Percentiles rank a stretch among this genome's conserved stretches.
Evolutionary conservation across 352 stramenopile species (phyloP).

Genomic region (Phytophthora colocasiae): DNA sequence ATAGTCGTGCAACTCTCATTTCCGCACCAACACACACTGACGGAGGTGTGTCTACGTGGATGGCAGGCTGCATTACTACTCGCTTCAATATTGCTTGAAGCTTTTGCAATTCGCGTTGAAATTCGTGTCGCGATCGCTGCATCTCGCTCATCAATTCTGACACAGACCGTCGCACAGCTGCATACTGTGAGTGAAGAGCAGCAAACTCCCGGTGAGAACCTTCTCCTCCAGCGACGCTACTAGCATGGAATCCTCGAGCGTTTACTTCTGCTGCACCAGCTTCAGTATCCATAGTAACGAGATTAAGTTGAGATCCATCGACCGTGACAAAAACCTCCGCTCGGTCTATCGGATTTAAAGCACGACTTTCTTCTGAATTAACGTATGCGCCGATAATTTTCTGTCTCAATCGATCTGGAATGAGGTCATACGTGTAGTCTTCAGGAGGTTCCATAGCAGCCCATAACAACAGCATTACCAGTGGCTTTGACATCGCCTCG

Average conservation of each 20-base stretch:
- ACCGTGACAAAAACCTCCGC: slow-evolving; percentile 4
- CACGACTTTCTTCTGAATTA: slow-evolving; percentile 3
- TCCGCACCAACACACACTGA: background rate
- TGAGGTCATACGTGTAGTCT: background rate
- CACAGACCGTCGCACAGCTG: background rate
- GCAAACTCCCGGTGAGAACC: too few relatives aligned
- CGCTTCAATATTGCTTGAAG: background rate
- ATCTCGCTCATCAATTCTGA: slow-evolving; percentile 1
- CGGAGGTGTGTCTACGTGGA: background rate
- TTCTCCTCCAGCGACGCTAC: background rate
- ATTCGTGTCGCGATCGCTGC: background rate
- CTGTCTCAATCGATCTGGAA: background rate
- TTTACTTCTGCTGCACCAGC: background rate
- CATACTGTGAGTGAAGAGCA: background rate
- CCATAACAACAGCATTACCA: slow-evolving; percentile 6
- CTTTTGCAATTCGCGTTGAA: background rate
- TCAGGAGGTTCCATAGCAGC: background rate
- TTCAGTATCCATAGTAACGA: background rate
- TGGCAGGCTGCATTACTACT: background rate
- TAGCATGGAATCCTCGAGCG: background rate
- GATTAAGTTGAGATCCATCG: slow-evolving; percentile 14
- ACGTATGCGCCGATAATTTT: slow-evolving; percentile 1
- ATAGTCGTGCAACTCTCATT: background rate
- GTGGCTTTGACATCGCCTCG: background rate
- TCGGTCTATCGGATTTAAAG: too few relatives aligned